Conservation (phyloP, 2,329 filamentous ascomycete species). For the Fusarium devonianum region DNA sequence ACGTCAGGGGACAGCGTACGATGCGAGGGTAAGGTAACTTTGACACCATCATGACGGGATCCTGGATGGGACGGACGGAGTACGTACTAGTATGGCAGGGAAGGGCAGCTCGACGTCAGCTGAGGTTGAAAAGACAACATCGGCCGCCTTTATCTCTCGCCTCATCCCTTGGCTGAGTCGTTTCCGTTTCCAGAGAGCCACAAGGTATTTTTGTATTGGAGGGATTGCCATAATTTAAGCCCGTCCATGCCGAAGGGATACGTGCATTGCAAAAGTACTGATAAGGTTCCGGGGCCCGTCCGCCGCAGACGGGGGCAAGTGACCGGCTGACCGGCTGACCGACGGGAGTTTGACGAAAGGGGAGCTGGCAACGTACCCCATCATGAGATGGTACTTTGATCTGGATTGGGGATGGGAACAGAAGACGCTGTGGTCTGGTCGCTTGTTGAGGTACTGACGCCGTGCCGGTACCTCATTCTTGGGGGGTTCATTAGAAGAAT, state of each 20-base stretch:
- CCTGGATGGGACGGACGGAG: no score
- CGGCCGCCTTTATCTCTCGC: slow-evolving; percentile 23
- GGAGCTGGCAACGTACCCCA: slow-evolving; percentile 25
- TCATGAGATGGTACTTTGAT: slow-evolving; percentile 20
- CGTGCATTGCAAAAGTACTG: slow-evolving; percentile 36
- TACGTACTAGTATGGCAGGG: no score
- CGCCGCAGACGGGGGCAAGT: slow-evolving; percentile 27
- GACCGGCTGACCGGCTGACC: slow-evolving; percentile 30
- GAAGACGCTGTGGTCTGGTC: no score
- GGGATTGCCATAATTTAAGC: slow-evolving; percentile 21
- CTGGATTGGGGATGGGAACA: no score
- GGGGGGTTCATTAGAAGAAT: slow-evolving; percentile 28
- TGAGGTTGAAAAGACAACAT: slow-evolving; percentile 37
- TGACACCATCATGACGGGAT: no score
- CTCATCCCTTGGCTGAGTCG: background rate
- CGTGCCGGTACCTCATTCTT: slow-evolving; percentile 20
- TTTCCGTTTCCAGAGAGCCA: slow-evolving; percentile 11
- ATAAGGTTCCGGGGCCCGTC: slow-evolving; percentile 39
- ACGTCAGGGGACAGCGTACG: background rate
- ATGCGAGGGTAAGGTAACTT: slow-evolving; percentile 34
- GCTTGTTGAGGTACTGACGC: slow-evolving; percentile 18
- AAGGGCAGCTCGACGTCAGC: no score
- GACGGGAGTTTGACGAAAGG: no score
- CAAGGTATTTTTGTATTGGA: slow-evolving; percentile 20
- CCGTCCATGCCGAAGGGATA: slow-evolving; percentile 21